Evolutionary conservation across 306 rosid species (phyloP).

Genomic region (Medicago ruthenica): DNA sequence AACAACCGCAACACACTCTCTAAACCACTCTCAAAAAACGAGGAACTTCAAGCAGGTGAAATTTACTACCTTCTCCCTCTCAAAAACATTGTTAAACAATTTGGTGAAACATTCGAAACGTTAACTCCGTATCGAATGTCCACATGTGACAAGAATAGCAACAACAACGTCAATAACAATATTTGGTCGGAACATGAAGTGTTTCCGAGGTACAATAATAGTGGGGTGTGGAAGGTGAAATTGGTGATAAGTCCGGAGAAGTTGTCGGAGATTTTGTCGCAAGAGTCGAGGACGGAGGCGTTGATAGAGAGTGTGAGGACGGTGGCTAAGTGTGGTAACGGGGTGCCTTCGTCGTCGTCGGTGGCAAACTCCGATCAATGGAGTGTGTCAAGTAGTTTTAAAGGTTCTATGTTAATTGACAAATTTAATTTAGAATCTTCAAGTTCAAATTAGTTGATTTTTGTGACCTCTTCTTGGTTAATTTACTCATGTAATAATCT

Average conservation of each 20-base stretch:
- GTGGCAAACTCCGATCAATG: constrained; percentile 65
- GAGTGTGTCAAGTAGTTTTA: constrained; percentile 71
- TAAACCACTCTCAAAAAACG: constrained; percentile 58
- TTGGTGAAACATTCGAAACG: constrained; percentile 9
- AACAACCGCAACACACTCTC: constrained; percentile 48
- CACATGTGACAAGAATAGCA: constrained; percentile 39
- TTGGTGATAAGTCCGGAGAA: constrained; percentile 75
- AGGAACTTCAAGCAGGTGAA: constrained; percentile 61
- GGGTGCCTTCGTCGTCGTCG: constrained; percentile 59
- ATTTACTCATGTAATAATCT: not conserved
- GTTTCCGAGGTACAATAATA: constrained; percentile 61
- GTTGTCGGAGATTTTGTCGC: constrained; percentile 78
- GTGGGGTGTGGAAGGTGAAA: constrained; percentile 89
- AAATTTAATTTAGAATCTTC: constrained; percentile 36
- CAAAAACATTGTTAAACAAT: not conserved
- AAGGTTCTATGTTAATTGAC: constrained; percentile 46
- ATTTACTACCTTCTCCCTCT: constrained; percentile 79
- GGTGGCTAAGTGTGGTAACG: constrained; percentile 76
- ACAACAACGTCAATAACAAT: not conserved
- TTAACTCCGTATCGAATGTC: constrained; percentile 76
- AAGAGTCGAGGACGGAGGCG: constrained; percentile 68
- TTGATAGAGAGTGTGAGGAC: constrained; percentile 81
- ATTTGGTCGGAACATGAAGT: constrained; percentile 58
- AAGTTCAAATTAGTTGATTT: not conserved
- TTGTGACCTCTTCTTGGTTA: not conserved